phyloP scores from a whole-genome alignment of 495 filamentous ascomycete species.

The Mytilinidion resinicola region DNA sequence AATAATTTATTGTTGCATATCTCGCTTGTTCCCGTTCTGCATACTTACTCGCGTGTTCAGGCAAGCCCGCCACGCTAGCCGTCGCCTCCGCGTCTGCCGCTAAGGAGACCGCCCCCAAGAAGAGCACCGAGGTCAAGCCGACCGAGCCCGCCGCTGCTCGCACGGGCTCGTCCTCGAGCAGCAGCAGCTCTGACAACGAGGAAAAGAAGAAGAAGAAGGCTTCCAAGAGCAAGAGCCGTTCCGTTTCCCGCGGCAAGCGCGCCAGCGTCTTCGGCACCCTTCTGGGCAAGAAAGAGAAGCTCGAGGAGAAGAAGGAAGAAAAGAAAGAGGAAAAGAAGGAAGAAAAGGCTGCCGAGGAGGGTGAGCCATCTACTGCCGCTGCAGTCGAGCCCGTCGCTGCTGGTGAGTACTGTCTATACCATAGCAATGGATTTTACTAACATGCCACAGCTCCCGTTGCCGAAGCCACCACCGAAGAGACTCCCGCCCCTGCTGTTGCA shows the following conservation, averaged over 20 bases:
- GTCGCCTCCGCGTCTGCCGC: slow-evolving; percentile 26
- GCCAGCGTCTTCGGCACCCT: slow-evolving; percentile 72
- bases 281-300: slow-evolving; percentile 57
- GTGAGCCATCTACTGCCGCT: slow-evolving; percentile 24
- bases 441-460: slow-evolving; percentile 21
- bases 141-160: slow-evolving; percentile 25
- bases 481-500: slow-evolving; percentile 34
- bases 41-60: slow-evolving; percentile 37
- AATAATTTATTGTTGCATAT: slow-evolving; percentile 11
- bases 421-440: slow-evolving; percentile 2
- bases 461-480: slow-evolving; percentile 31
- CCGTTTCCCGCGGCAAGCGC: slow-evolving; percentile 77
- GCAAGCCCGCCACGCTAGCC: slow-evolving; percentile 33
- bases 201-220: slow-evolving; percentile 32
- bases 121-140: slow-evolving; percentile 35
- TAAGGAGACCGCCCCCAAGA: slow-evolving; percentile 32
- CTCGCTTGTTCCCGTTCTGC: slow-evolving; percentile 31
- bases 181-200: slow-evolving; percentile 40
- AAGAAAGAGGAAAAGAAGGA: slow-evolving; percentile 49
- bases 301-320: slow-evolving; percentile 42
- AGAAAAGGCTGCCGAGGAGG: slow-evolving; percentile 4
- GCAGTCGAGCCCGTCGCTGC: slow-evolving; percentile 24
- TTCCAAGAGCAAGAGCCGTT: slow-evolving; percentile 49
- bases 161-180: slow-evolving; percentile 26
- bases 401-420: slow-evolving; percentile 25